A percentile compares a stretch with the other conserved stretches of the same genome.
Evolutionary conservation across 352 stramenopile genomes (phyloP).

Genomic region (Plasmopara viticola): DNA sequence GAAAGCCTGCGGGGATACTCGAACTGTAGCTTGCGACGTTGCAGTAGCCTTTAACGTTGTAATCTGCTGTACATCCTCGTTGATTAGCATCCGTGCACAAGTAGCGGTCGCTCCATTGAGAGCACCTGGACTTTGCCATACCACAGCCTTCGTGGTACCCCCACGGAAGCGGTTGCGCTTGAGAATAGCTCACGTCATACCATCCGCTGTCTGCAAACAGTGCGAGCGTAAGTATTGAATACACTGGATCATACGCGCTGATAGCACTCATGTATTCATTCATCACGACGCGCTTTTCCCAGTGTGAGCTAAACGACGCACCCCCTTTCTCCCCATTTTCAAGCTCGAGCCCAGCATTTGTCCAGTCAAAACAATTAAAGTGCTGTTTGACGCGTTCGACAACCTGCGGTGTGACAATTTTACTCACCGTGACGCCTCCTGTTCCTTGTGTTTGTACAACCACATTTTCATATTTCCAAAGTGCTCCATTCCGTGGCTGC

Average conservation of each 20-base stretch:
- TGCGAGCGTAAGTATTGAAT: slow-evolving; percentile 62
- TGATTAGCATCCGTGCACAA: slow-evolving; percentile 44
- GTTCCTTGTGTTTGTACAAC: slow-evolving; percentile 37
- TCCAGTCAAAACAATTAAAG: slow-evolving; percentile 70
- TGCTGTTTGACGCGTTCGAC: slow-evolving; percentile 62
- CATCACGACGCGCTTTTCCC: slow-evolving; percentile 77
- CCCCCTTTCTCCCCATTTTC: slow-evolving; percentile 67
- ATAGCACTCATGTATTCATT: slow-evolving; percentile 85
- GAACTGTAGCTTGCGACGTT: slow-evolving; percentile 57
- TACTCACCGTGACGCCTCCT: slow-evolving; percentile 55
- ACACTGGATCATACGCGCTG: slow-evolving; percentile 66
- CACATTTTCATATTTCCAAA: slow-evolving; percentile 64
- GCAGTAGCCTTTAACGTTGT: slow-evolving; percentile 70
- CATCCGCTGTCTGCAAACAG: slow-evolving; percentile 79
- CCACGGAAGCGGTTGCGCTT: slow-evolving; percentile 56
- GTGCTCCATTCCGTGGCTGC: slow-evolving; percentile 45
- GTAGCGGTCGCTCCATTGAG: slow-evolving; percentile 64
- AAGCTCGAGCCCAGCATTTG: slow-evolving; percentile 52
- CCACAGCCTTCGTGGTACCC: slow-evolving; percentile 71
- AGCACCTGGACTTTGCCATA: slow-evolving; percentile 51
- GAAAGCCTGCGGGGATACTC: slow-evolving; percentile 68
- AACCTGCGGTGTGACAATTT: slow-evolving; percentile 69
- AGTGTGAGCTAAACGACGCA: slow-evolving; percentile 62
- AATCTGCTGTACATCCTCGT: slow-evolving; percentile 53
- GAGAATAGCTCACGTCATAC: slow-evolving; percentile 63